Percentiles rank a stretch among this genome's conserved stretches.
phyloP scores from a whole-genome alignment of 2,329 filamentous ascomycete species.

The Arthroderma sp. region DNA sequence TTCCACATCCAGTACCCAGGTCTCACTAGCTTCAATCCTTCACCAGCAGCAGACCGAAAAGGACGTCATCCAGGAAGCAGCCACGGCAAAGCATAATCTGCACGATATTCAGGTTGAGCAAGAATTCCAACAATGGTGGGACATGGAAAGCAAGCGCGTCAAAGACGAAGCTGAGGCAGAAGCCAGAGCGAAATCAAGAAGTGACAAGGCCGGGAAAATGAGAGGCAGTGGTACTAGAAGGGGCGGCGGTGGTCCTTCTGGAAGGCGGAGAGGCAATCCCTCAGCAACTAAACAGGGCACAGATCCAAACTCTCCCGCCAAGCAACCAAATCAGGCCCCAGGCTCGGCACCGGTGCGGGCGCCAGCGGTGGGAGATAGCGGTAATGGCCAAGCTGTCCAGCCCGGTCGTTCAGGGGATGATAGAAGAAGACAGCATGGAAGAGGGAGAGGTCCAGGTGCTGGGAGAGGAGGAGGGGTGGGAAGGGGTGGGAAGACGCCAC shows the following conservation, averaged over 20 bases:
- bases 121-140: constrained; percentile 95
- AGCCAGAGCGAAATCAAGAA: constrained; percentile 19
- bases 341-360: neutral
- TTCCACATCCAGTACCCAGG: constrained; percentile 24
- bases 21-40: constrained; percentile 80
- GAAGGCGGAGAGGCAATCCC: neutral
- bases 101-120: constrained; percentile 96
- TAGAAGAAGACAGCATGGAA: neutral
- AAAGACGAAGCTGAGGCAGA: constrained; percentile 41
- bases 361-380: neutral
- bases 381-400: neutral
- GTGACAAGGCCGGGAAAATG: constrained; percentile 3
- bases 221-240: constrained; percentile 1
- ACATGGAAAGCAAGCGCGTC: constrained; percentile 62
- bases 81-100: constrained; percentile 66
- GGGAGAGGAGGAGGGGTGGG: neutral
- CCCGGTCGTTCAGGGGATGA: neutral
- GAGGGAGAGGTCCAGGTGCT: neutral
- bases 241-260: neutral
- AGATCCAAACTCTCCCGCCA: neutral
- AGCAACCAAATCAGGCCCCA: neutral
- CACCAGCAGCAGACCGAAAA: constrained; percentile 77
- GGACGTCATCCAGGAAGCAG: constrained; percentile 65
- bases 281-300: neutral
- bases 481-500: neutral